phyloP scores from a whole-genome alignment of 345 rosid genomes.

The Chamaenerion angustifolium region DNA sequence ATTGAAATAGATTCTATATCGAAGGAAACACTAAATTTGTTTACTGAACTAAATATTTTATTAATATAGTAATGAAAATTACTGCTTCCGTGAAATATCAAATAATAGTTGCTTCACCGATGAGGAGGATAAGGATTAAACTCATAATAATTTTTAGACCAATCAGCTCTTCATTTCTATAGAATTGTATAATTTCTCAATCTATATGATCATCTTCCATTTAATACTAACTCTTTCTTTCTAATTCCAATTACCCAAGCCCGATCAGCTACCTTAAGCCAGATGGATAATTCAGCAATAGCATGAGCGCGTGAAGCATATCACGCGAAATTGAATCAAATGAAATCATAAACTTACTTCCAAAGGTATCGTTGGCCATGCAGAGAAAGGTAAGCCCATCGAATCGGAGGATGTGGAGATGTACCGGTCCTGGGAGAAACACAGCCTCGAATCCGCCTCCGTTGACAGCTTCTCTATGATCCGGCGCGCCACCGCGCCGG shows the following conservation, averaged over 20 bases:
- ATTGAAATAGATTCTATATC: not conserved
- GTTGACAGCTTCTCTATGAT: constrained; percentile 82
- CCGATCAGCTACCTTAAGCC: too few species aligned
- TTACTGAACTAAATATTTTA: not conserved
- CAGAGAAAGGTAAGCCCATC: constrained; percentile 84
- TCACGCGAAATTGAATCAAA: not conserved
- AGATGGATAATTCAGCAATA: too few species aligned
- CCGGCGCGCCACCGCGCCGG: constrained; percentile 79
- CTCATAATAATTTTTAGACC: too few species aligned
- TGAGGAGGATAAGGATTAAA: too few species aligned
- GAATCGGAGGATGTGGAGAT: constrained; percentile 88
- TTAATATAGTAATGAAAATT: too few species aligned
- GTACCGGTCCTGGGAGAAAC: constrained; percentile 88
- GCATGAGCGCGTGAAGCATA: not conserved
- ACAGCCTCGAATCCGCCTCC: constrained; percentile 57
- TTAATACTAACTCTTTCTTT: too few species aligned
- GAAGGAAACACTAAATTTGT: not conserved
- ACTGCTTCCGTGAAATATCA: too few species aligned
- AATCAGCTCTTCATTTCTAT: too few species aligned
- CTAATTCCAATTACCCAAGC: too few species aligned
- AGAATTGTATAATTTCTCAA: too few species aligned
- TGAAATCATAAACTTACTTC: constrained; percentile 37
- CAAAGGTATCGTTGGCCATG: constrained; percentile 93
- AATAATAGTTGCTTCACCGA: too few species aligned
- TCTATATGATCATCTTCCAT: too few species aligned